These are phyloP conservation scores for Hypoxylon sp. DNA, from an alignment of 2,329 filamentous ascomycete genomes.

Conservation along the genomic window DNA sequence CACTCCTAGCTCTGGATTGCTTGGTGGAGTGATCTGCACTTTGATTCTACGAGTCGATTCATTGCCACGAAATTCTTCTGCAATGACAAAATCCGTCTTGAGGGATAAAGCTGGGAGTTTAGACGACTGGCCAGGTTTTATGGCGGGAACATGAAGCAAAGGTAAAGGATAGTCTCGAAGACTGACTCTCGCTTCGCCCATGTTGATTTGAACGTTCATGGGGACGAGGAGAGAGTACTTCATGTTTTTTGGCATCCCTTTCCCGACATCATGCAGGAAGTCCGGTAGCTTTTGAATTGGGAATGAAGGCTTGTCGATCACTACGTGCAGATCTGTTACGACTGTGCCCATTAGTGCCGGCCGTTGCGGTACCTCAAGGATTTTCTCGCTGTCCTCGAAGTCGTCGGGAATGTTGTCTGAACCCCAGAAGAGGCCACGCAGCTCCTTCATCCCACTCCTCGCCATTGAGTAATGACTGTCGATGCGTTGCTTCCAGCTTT, in stretches of 20 bases:
- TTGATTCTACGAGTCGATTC: constrained; percentile 85
- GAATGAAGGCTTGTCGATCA: constrained; percentile 94
- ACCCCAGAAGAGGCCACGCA: constrained; percentile 86
- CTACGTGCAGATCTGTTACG: constrained; percentile 86
- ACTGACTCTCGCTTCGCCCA: constrained; percentile 89
- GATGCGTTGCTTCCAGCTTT: constrained; percentile 93
- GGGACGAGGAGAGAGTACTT: constrained; percentile 91
- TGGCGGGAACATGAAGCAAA: constrained; percentile 87
- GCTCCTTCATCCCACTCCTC: constrained; percentile 80
- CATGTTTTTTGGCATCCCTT: constrained; percentile 94
- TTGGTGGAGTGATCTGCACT: constrained; percentile 86
- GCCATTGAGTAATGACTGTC: constrained; percentile 80
- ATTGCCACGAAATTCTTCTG: constrained; percentile 88
- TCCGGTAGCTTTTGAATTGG: constrained; percentile 83
- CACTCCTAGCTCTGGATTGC: constrained; percentile 68
- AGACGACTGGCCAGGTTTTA: constrained; percentile 84
- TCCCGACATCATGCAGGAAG: constrained; percentile 91
- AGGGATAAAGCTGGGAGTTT: constrained; percentile 86
- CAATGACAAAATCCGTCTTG: constrained; percentile 93
- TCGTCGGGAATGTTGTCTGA: constrained; percentile 85
- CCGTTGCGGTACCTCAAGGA: constrained; percentile 86
- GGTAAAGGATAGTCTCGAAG: constrained; percentile 95
- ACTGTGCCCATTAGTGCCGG: constrained; percentile 85
- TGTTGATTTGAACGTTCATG: constrained; percentile 88
- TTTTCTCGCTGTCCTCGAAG: constrained; percentile 83